Evolutionary conservation across 352 stramenopile species (phyloP).

Genomic region (Globisporangium spiculum): DNA sequence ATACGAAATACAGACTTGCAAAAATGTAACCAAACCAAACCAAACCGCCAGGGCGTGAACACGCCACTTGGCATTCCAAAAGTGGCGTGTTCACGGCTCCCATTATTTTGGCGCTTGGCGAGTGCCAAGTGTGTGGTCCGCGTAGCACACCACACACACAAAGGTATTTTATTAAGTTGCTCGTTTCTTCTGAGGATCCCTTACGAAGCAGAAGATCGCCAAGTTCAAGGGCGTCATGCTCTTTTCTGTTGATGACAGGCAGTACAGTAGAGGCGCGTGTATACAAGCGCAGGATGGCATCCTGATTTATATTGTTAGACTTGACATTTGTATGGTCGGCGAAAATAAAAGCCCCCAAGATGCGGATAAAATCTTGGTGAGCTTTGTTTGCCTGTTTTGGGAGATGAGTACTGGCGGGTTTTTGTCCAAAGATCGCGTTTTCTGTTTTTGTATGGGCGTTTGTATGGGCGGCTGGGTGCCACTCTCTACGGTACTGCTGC

Average conservation of each 20-base stretch:
- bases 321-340: neutral
- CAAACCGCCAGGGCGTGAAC: neutral
- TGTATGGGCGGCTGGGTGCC: neutral
- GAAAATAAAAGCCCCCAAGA: neutral
- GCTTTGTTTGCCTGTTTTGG: neutral
- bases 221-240: neutral
- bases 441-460: slow-evolving; percentile 1
- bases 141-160: neutral
- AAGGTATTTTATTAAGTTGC: neutral
- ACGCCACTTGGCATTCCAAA: neutral
- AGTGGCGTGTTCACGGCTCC: neutral
- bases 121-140: too few relatives aligned
- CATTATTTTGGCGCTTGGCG: neutral
- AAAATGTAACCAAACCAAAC: neutral
- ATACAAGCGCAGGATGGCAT: neutral
- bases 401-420: neutral
- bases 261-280: slow-evolving; percentile 1
- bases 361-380: neutral
- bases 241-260: neutral
- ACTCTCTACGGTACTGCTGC: neutral
- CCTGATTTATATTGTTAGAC: neutral
- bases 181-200: neutral
- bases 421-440: slow-evolving; percentile 5
- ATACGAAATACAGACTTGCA: neutral
- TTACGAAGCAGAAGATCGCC: neutral